These are phyloP conservation scores for Rhodofomes roseus DNA, from an alignment of 1,284 basidiomycete genomes.

Conservation along the genomic window DNA sequence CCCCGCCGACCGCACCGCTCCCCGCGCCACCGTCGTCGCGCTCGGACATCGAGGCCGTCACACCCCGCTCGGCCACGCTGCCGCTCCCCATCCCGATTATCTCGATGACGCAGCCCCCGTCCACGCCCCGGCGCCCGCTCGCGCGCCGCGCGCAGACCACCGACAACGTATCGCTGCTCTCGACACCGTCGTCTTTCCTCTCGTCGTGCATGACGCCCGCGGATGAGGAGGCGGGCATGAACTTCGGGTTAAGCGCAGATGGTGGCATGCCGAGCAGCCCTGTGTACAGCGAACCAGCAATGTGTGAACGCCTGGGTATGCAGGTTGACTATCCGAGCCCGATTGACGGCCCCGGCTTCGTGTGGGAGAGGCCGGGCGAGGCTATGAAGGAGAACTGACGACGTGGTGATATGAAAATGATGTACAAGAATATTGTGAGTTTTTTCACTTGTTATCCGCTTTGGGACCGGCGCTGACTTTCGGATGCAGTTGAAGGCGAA, in stretches of 20 bases:
- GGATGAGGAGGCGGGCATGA: constrained; percentile 11
- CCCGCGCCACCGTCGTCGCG: constrained; percentile 13
- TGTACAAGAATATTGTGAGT: background rate
- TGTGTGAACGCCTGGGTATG: constrained; percentile 12
- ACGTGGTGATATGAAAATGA: background rate
- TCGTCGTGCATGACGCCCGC: constrained; percentile 4
- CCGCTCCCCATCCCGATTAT: constrained; percentile 8
- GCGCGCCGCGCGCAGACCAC: constrained; percentile 19
- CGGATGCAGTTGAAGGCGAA: background rate
- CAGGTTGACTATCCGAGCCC: constrained; percentile 27
- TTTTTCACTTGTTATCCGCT: background rate
- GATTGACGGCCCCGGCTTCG: constrained; percentile 17
- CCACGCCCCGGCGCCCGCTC: constrained; percentile 19
- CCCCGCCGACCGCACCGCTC: constrained; percentile 8
- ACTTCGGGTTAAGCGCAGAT: background rate
- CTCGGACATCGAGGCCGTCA: constrained; percentile 12
- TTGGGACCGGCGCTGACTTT: background rate
- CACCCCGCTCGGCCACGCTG: background rate
- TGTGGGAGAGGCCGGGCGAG: constrained; percentile 9
- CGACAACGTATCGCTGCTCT: constrained; percentile 14
- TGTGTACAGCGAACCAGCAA: constrained; percentile 7
- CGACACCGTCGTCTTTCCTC: constrained; percentile 6
- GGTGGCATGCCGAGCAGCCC: constrained; percentile 8
- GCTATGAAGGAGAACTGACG: constrained; percentile 8
- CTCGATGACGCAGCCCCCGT: constrained; percentile 8